phyloP scores from a whole-genome alignment of 805 yeast species.

The Nakazawaea ishiwadae region DNA sequence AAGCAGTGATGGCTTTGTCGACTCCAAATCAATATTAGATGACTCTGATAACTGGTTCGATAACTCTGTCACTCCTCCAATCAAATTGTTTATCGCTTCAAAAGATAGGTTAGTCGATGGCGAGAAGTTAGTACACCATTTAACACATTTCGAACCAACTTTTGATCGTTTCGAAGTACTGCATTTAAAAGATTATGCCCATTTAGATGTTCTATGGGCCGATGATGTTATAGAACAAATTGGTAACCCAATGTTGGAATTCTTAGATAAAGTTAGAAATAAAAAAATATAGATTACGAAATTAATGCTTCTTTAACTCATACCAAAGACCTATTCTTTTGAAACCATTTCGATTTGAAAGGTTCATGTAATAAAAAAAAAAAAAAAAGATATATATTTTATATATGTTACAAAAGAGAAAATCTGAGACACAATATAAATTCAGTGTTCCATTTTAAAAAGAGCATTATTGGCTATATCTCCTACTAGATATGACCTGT shows the following conservation, averaged over 20 bases:
- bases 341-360: too few relatives aligned
- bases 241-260: conserved; percentile 43
- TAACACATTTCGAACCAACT: conserved; percentile 53
- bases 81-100: conserved; percentile 67
- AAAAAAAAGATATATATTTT: too few relatives aligned
- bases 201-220: conserved; percentile 93
- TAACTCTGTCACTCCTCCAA: conserved; percentile 42
- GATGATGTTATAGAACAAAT: conserved; percentile 63
- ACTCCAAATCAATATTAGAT: conserved; percentile 48
- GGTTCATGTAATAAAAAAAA: too few relatives aligned
- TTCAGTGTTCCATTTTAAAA: too few relatives aligned
- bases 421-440: too few relatives aligned
- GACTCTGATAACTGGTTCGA: conserved; percentile 51
- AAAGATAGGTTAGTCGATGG: conserved; percentile 80
- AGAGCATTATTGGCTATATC: too few relatives aligned
- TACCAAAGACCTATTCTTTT: too few relatives aligned
- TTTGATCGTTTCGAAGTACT: conserved; percentile 32
- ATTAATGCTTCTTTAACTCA: too few relatives aligned
- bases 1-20: conserved; percentile 45
- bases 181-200: conserved; percentile 65
- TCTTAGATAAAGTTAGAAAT: conserved; percentile 18
- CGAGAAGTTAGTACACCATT: conserved; percentile 55
- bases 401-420: too few relatives aligned
- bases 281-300: too few relatives aligned
- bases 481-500: too few relatives aligned